A percentile compares a stretch with the other conserved stretches of the same genome.
These are phyloP conservation scores for Oryza coarctata DNA, from an alignment of 176 grass and related monocot species.

Conservation along the genomic window DNA sequence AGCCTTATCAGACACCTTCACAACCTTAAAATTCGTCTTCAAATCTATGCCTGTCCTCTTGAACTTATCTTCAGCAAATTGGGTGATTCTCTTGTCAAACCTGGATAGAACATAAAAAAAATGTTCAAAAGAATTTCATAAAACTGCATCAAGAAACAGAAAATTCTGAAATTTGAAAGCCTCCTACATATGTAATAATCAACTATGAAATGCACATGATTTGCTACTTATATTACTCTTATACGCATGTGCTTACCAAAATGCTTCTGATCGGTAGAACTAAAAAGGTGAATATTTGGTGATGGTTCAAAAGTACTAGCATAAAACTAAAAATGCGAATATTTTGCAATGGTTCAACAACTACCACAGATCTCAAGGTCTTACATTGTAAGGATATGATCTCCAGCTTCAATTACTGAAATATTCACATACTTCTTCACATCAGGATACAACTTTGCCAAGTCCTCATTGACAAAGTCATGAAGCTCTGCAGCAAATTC, in stretches of 20 bases:
- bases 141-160: background rate
- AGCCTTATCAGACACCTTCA: conserved; percentile 78
- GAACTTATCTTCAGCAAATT: conserved; percentile 94
- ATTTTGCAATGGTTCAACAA: background rate
- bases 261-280: background rate
- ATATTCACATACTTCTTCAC: conserved; percentile 73
- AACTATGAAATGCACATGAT: background rate
- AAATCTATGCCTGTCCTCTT: conserved; percentile 86
- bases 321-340: background rate
- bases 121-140: background rate
- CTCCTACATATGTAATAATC: background rate
- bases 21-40: conserved; percentile 82
- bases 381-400: conserved; percentile 95
- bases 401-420: conserved; percentile 86
- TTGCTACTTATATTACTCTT: too few relatives aligned
- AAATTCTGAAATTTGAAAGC: background rate
- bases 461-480: conserved; percentile 88
- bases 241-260: too few relatives aligned
- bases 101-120: conserved; percentile 32
- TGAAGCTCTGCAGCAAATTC: conserved; percentile 99
- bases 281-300: background rate
- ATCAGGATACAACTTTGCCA: conserved; percentile 82
- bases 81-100: conserved; percentile 93
- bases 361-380: background rate
- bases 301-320: background rate